Conservation (phyloP, 176 grass and related monocot genomes). For the Tuctoria greenei region DNA sequence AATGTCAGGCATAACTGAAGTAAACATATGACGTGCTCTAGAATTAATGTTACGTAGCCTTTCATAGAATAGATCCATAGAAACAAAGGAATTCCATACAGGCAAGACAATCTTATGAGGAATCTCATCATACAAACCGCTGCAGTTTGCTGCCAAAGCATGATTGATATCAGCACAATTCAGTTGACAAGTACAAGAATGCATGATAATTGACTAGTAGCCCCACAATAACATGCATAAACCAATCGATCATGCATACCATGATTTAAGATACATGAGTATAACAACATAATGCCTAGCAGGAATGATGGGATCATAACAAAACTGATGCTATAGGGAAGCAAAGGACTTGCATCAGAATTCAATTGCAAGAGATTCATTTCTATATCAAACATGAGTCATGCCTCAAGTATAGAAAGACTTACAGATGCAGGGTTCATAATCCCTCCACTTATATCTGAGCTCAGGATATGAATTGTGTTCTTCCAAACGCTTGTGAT, state of each 20-base stretch:
- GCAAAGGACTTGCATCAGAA: neutral
- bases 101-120: neutral
- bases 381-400: conserved; percentile 14
- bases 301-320: neutral
- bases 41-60: neutral
- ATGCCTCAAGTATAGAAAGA: conserved; percentile 24
- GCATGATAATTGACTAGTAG: neutral
- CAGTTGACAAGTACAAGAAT: conserved; percentile 11
- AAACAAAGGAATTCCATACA: neutral
- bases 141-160: neutral
- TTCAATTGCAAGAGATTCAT: conserved; percentile 32
- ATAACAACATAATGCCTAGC: neutral
- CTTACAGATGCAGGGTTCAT: conserved; percentile 99
- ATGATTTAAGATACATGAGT: neutral
- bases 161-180: neutral
- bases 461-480: conserved; percentile 90
- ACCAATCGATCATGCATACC: neutral
- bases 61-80: neutral
- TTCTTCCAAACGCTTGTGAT: conserved; percentile 84
- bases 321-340: neutral
- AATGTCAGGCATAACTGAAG: neutral
- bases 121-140: neutral
- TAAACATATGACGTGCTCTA: conserved; percentile 10
- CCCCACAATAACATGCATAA: conserved; percentile 6
- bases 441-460: conserved; percentile 89